Evolutionary conservation across 2,329 filamentous ascomycete species (phyloP), one percentile per base, ranked within the genome.

Genomic region (Epichloe glyceriae): DNA sequence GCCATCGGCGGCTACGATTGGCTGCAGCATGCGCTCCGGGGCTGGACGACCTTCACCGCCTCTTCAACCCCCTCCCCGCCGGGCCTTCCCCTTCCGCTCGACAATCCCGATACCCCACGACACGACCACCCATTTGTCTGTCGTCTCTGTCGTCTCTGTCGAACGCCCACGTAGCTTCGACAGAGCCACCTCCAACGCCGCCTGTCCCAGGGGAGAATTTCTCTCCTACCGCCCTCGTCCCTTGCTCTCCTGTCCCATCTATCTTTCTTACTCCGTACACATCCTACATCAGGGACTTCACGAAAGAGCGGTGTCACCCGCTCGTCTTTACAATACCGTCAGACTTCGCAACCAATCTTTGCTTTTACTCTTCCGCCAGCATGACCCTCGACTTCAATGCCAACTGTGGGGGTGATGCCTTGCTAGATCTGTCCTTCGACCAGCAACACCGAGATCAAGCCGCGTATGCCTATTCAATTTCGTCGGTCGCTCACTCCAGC

Each of bases 371-470:
- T 60, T 62, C 59, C 58, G 51, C 60, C 65, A 71, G 64, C 62
- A 71, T 73, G 79, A 75, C 73, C 68, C 75, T 77, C 71, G 76
- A 82, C 63, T 83, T 78, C 70, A 75, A 75, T 67, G 62, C 70
- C 64, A 70, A 71, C 64, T 73, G 72, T 67, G 65, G 67, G 63
- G 74, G 73, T 67, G 78, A 82, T 66, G 76, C 72, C 64, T 73
- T 83, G 62, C 64, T 83, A 63, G 79, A 82, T 63, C 71, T 82
- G 62, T 74, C 69, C 59, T 82, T 75, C 68, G 76, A 82, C 64
- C 73, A 73, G 61, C 73, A 74, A 67, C 72, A 78, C 58, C 73
- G 74, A 63, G 78, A 78, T 62, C 72, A 74, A 56, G 72, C 71
- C 66, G 71, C 70, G 49, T 70, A 60, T 58, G 58, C 60, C 54